Base-by-base conservation (phyloP, 495 filamentous ascomycete species). In the Thozetella sp. region DNA sequence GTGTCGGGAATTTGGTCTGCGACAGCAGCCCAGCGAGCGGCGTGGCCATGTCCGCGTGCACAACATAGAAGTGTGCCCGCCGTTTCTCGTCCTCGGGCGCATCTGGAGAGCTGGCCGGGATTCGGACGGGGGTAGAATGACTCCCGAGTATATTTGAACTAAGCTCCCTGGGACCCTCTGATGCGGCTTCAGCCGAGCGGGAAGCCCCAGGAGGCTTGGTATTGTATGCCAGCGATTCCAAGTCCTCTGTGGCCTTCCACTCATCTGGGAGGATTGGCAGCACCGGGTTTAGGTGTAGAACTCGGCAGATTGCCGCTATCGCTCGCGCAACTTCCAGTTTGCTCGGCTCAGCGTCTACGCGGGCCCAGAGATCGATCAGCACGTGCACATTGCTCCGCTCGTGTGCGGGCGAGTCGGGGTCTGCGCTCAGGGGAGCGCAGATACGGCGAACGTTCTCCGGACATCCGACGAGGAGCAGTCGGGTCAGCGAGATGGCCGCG, bases 321-420 rank as follows among this genome's bases (percentile, higher is more conserved):
- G 82, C 84, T 26, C 91, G 86, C 3, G 89, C 86, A 55, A 90
- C 86, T 63, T 95, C 91, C 11, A 86, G 88, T 71, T 88, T 90
- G 22, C 85, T 91, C 2, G 90, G 88, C 25, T 86, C 83, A 2
- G 79, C 72, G 51, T 88, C 84, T 2, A 85, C 78, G 37, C 84
- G 82, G 23, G 77, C 72, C 56, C 84, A 86, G 0, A 91, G 77
- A 4, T 76, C 75, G 24, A 88, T 73, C 12, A 94, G 78, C 19
- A 84, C 60, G 1, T 87, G 84, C n/a, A 91, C 73, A 30, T 80
- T 83, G n/a, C 82, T 83, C 25, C 70, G 64, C 22, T 64, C 63
- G 53, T 80, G 55, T 9, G 71, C 74, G 0, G 80, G 73, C 6
- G 77, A 73, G 37, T 76, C 65, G 0, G 71, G 61, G 50, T 79